A percentile compares a stretch with the other conserved stretches of the same genome.
phyloP scores from a whole-genome alignment of 1,284 basidiomycete genomes.

The Malassezia furfur region DNA sequence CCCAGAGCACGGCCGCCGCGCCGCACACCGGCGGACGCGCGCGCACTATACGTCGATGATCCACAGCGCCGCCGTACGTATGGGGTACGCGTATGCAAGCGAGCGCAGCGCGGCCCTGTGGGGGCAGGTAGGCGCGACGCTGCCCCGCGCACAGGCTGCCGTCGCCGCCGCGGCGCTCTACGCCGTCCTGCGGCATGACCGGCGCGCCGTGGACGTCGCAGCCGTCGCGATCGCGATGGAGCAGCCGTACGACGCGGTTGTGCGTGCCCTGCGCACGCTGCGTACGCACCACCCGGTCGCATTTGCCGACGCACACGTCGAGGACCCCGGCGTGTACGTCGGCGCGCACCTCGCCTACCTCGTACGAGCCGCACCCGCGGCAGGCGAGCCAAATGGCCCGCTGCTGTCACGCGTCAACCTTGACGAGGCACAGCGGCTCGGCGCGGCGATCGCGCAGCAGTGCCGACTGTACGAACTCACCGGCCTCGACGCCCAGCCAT shows the following conservation, averaged over 20 bases:
- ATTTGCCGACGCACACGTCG: background rate
- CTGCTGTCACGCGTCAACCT: background rate
- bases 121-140: background rate
- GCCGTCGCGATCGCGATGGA: constrained; percentile 13
- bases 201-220: constrained; percentile 2
- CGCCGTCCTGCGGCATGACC: constrained; percentile 6
- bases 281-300: background rate
- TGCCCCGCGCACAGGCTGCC: constrained; percentile 1
- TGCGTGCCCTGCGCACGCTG: background rate
- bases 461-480: background rate
- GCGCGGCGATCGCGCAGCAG: background rate
- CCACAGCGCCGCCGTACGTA: constrained; percentile 7
- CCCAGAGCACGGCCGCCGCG: background rate
- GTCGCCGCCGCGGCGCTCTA: constrained; percentile 14
- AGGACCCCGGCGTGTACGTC: constrained; percentile 9
- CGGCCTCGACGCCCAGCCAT: constrained; percentile 2
- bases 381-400: background rate
- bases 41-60: background rate
- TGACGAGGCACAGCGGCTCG: background rate
- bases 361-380: background rate
- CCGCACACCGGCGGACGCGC: background rate
- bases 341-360: background rate
- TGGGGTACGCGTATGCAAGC: constrained; percentile 11
- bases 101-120: background rate
- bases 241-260: background rate